Base-by-base conservation (phyloP, 139 green algal genomes). In the Chlorella vulgaris region DNA sequence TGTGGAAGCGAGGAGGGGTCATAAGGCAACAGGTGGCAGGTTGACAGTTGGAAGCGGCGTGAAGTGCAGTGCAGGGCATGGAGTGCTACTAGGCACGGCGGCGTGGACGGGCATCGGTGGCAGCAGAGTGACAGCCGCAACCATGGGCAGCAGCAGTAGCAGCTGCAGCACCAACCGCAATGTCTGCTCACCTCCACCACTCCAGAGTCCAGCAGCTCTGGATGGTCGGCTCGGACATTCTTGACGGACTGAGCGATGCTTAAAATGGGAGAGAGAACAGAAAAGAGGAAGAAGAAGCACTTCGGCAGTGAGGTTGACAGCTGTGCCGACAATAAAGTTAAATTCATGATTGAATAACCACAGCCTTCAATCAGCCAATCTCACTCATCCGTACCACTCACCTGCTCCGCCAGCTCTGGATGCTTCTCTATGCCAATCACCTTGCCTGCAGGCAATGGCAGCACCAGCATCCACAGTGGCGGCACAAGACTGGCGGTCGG, bases 381-480 rank as follows among this genome's bases (percentile, higher is more conserved):
- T 35, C 21, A 65, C 47, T 55, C 47, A 55, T 55, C 47, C 47
- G 47, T 10, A 10, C 55, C 18, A 31, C 69, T 28, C 26, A 73
- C 68, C 40, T 31, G 36, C 47, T 65, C 62, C n/a, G 77, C 33
- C 40, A 81, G 38, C 68, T 84, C 60, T 3, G 79, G 68, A 39
- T 87, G 71, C 61, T 85, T 85, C 70, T 87, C 77, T 1, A 87
- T 70, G 51, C 73, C 73, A 24, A 84, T 36, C 53, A 87, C 83
- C 76, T 81, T 77, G 39, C 55, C 68, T 66, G 26, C 58, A 35
- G 39, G 38, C 39, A 51, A n/a, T n/a, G n/a, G n/a, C n/a, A n/a
- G n/a, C n/a, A n/a, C n/a, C n/a, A n/a, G n/a, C n/a, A n/a, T n/a
- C n/a, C 10, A 7, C 7, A 42, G 65, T 18, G 15, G 65, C n/a